Base-by-base conservation (phyloP, 352 stramenopile species). In the Phytophthora pisi region DNA sequence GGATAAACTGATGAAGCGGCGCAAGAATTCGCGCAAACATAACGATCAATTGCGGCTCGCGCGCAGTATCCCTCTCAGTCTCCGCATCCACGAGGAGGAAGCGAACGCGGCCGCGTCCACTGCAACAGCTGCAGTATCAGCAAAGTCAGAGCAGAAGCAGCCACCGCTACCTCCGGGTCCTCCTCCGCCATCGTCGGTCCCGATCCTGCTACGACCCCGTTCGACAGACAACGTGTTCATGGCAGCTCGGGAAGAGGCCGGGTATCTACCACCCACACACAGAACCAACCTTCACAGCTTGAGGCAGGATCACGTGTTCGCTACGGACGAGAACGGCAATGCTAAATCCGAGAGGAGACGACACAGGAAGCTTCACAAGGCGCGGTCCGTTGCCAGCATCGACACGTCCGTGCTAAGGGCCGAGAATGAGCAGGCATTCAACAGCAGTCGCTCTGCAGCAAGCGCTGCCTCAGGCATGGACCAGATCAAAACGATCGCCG, bases 401-500 rank as follows among this genome's bases (percentile, higher is more conserved):
- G 82, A 92, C 61, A 90, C 82, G 18, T 84, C 78, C 5, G 55
- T 75, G 24, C 61, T 77, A 18, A 31, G 52, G 51, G 6, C 51
- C 20, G 67, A 76, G 26, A 64, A 31, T 10, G 58, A 75, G 30
- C 51, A 68, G n/a, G 30, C 40, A 20, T 63, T 68, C 53, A 59
- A 64, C 24, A 53, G 40, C 28, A 72, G n/a, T 64, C 51, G 61
- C 24, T 51, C 51, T 47, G 23, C 36, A 31, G 57, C 58, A 28
- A 74, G 56, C 30, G 47, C 63, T 34, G 46, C 62, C 51, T 68
- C 51, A 9, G 70, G 66, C 8, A 82, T 89, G 76, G 76, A 93
- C 57, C 79, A 93, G 61, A 91, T 93, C 72, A 89, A 89, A 52
- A 78, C 74, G 2, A 82, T 91, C 18, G 84, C 84, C 5, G 81